These are phyloP conservation scores for Pyrus pyrifolia DNA, from an alignment of 306 rosid genomes.

Conservation along the genomic window DNA sequence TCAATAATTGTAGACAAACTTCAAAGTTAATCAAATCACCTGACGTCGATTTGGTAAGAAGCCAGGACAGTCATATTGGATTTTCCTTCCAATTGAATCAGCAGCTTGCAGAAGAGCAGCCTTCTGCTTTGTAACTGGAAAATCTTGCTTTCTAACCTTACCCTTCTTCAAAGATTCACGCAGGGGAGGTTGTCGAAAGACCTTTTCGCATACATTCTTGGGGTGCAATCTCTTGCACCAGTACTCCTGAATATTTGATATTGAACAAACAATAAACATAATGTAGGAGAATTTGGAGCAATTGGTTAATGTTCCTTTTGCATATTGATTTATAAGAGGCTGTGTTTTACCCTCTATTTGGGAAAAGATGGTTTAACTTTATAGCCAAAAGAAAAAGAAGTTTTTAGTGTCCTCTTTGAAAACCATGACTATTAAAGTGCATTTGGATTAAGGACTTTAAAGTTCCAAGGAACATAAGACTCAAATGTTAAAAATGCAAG, in stretches of 20 bases:
- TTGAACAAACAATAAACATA: slow-evolving; percentile 1
- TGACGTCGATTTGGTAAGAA: slow-evolving; percentile 84
- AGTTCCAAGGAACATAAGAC: neutral
- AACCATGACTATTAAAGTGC: neutral
- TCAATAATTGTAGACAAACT: neutral
- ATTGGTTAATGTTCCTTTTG: neutral
- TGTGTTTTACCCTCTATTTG: neutral
- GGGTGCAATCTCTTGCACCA: slow-evolving; percentile 98
- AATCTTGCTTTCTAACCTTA: slow-evolving; percentile 70
- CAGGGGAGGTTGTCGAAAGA: slow-evolving; percentile 83
- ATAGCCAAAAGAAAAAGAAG: neutral
- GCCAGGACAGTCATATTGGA: slow-evolving; percentile 91
- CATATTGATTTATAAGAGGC: neutral
- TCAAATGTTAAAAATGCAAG: neutral
- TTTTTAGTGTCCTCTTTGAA: neutral
- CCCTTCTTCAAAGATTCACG: slow-evolving; percentile 82
- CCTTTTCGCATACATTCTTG: slow-evolving; percentile 91
- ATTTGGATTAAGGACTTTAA: neutral
- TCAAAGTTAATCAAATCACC: slow-evolving; percentile 39
- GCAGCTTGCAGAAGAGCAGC: slow-evolving; percentile 73
- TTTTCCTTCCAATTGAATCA: slow-evolving; percentile 76
- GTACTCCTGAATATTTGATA: slow-evolving; percentile 58
- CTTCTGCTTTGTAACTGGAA: slow-evolving; percentile 65
- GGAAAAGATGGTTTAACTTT: neutral
- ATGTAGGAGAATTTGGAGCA: neutral